Evolutionary conservation across 1,284 basidiomycete species (phyloP), one percentile per base, ranked within the genome.

Genomic region (Tausonia pullulans): DNA sequence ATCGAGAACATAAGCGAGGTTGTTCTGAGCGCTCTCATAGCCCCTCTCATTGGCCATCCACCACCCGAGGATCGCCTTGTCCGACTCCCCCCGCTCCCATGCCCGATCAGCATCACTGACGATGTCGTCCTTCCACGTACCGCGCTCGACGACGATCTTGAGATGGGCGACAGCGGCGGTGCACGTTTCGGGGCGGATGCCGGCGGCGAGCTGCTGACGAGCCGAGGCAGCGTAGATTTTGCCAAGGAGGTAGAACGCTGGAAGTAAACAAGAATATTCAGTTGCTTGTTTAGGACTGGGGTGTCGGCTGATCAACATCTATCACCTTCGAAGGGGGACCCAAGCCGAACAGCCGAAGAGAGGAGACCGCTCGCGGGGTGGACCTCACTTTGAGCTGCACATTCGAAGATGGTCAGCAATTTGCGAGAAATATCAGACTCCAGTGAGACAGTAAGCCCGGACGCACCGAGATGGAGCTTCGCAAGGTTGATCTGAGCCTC

Each of bases 21-120:
- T 98, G 74, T 94, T 98, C 78, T 98, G 94, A 2, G 91, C 95
- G 49, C 87, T 82, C 75, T 98, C 95, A 61, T 84, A 87, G 0
- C 96, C 96, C 69, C 89, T 80, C 78, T 98, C 96, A 4, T 91
- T 91, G 48, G 92, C 87, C 62, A 96, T 82, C 87, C 89, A 93
- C 89, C 93, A 97, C 58, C 87, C 85, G n/a, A 96, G 77, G 77
- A 96, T 67, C 4, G 77, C 77, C 67, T 76, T 73, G 39, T 74
- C 72, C 63, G 85, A 81, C 7, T 87, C 86, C 2, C 84, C 87
- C 4, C 82, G 79, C 70, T 81, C 81, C 88, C 92, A 93, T 8
- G 84, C 83, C 62, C 81, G 78, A 72, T 95, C 90, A 0, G 90
- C 92, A 40, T 93, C 88, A 4, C 55, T 43, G 41, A 93, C 77